phyloP scores from a whole-genome alignment of 1,284 basidiomycete genomes.

The Boletus mariae region DNA sequence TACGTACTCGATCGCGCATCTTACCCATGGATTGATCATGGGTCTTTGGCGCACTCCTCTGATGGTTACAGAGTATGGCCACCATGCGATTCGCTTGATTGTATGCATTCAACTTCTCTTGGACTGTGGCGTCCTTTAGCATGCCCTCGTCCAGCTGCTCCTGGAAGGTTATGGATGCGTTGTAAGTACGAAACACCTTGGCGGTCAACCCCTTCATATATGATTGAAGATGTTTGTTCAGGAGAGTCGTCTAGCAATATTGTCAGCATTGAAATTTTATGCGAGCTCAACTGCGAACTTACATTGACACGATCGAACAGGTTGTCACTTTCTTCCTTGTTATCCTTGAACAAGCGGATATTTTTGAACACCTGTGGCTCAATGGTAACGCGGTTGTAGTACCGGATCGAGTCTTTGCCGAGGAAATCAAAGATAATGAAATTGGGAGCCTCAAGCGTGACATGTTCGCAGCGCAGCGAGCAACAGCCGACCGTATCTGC shows the following conservation, averaged over 20 bases:
- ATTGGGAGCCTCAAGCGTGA: conserved; percentile 85
- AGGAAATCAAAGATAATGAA: conserved; percentile 92
- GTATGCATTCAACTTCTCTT: conserved; percentile 93
- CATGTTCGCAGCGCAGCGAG: conserved; percentile 91
- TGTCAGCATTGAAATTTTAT: conserved; percentile 9
- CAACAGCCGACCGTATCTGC: conserved; percentile 98
- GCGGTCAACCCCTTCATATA: conserved; percentile 97
- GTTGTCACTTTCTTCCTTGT: conserved; percentile 85
- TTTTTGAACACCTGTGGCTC: conserved; percentile 90
- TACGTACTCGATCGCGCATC: conserved; percentile 79
- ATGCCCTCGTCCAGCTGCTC: conserved; percentile 77
- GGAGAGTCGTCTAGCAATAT: conserved; percentile 60
- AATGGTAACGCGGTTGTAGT: conserved; percentile 87
- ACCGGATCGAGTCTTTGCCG: conserved; percentile 97
- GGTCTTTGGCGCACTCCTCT: conserved; percentile 86
- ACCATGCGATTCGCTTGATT: conserved; percentile 95
- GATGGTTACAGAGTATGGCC: conserved; percentile 97
- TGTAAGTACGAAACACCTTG: conserved; percentile 99
- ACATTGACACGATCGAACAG: conserved; percentile 93
- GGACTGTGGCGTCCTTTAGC: conserved; percentile 69
- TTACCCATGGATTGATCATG: conserved; percentile 92
- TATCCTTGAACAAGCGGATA: conserved; percentile 84
- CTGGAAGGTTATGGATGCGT: conserved; percentile 94
- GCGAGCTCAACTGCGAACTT: conserved; percentile 19
- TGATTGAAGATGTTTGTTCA: conserved; percentile 87